Conservation (phyloP, 495 filamentous ascomycete genomes). For the Neurospora intermedia region DNA sequence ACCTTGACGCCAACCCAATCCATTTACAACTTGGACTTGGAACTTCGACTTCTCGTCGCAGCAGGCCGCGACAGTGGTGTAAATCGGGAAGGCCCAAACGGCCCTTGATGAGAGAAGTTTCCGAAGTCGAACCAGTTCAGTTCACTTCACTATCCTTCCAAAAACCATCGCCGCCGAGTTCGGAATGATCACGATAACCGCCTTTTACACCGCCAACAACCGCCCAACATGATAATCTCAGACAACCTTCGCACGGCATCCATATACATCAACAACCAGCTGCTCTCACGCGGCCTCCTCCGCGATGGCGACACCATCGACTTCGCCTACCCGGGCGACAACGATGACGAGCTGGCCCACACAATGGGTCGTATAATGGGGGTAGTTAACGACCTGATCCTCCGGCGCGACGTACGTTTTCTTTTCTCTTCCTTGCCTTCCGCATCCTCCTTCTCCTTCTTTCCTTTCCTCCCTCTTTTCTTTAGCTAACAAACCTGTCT, state of each 20-base stretch:
- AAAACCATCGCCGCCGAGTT: background rate
- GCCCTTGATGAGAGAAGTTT: background rate
- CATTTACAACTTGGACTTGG: background rate
- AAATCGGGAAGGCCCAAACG: background rate
- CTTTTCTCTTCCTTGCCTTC: background rate
- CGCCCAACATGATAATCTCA: constrained; percentile 52
- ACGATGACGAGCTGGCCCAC: constrained; percentile 49
- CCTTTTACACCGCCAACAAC: background rate
- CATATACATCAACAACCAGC: constrained; percentile 89
- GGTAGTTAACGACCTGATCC: constrained; percentile 82
- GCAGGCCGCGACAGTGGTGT: background rate
- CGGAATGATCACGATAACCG: background rate
- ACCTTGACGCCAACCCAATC: background rate
- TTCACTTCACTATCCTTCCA: background rate
- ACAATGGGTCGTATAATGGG: constrained; percentile 84
- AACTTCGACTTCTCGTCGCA: background rate
- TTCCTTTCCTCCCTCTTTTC: background rate
- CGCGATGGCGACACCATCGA: constrained; percentile 77
- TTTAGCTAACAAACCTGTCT: background rate
- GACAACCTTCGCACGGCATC: constrained; percentile 80
- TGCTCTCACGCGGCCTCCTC: constrained; percentile 79
- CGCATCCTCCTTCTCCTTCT: background rate
- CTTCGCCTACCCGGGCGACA: constrained; percentile 62
- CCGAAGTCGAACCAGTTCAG: background rate
- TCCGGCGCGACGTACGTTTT: constrained; percentile 63